Evolutionary conservation across 108 stramenopile species (phyloP).

Genomic region (Bacterosira constricta): DNA sequence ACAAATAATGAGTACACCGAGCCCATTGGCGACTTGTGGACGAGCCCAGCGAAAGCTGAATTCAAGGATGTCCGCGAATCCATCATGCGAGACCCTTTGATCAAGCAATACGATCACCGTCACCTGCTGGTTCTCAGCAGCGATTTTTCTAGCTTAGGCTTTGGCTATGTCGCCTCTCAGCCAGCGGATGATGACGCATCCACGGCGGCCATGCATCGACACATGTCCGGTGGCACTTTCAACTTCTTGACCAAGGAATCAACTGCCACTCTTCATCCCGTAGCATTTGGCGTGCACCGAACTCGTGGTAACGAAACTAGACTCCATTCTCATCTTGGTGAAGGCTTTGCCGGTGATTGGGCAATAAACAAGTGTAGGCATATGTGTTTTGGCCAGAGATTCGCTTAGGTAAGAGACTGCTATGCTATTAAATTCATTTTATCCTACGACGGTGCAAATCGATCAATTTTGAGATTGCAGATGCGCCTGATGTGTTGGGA

Average conservation of each 20-base stretch:
- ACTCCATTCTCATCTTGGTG: neutral
- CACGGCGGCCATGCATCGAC: neutral
- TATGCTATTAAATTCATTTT: neutral
- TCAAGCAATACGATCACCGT: neutral
- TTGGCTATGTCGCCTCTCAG: neutral
- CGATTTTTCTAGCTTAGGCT: neutral
- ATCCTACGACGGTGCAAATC: neutral
- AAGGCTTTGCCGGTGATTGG: neutral
- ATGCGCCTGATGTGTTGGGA: constrained; percentile 8
- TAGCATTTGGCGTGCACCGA: neutral
- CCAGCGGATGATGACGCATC: neutral
- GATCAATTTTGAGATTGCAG: neutral
- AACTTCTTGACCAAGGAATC: neutral
- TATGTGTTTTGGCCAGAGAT: constrained; percentile 4
- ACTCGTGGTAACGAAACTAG: too few species aligned
- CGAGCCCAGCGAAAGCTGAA: neutral
- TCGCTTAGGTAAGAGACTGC: neutral
- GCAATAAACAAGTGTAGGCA: neutral
- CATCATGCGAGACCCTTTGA: neutral
- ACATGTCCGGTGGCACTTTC: neutral
- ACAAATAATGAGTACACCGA: neutral
- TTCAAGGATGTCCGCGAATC: neutral
- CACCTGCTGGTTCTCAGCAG: neutral
- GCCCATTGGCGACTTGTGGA: neutral
- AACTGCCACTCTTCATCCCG: neutral